Base-by-base conservation (phyloP, 2,329 filamentous ascomycete species). In the Alternaria panax region DNA sequence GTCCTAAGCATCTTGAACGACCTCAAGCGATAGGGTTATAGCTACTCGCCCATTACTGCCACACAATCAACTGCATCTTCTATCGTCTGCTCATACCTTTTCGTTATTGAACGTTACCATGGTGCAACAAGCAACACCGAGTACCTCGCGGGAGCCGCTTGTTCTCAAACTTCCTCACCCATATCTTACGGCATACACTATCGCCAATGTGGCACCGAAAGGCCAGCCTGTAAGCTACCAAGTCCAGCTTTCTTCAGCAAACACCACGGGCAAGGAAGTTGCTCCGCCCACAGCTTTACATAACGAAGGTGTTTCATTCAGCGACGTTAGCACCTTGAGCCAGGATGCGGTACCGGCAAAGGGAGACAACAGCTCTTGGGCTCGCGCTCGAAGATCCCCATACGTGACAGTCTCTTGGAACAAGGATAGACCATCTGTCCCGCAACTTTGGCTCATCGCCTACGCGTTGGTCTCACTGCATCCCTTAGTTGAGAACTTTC, bases 401-500 rank as follows among this genome's bases (percentile, higher is more conserved):
- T 73, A 76, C 40, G 75, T 80, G 4, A 75, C 69, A 7, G 75
- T 83, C 54, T 75, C 78, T 52, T 84, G 82, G 82, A 67, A 68
- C 34, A 72, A 68, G 8, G 68, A 70, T 24, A 54, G 73, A n/a
- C 82, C 82, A 45, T 75, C 79, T 30, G 67, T 82, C 28, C 80
- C 75, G 2, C 81, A 84, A 62, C 69, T 82, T 16, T 84, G 82
- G 82, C 79, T 82, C 46, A 71, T 83, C 24, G 64, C 81, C 20
- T 81, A 84, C 60, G 79, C 79, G 5, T 75, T 84, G 56, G 78
- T 81, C 41, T 77, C 81, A 14, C 72, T 78, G 18, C 75, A 81
- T 42, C 80, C 81, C 27, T 71, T 80, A 16, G 71, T 78, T 20
- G 82, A 84, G 67, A 78, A 78, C 54, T 79, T 84, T 67, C 76